phyloP scores from a whole-genome alignment of 2,329 filamentous ascomycete species.

The Ceratocystis albifundus region DNA sequence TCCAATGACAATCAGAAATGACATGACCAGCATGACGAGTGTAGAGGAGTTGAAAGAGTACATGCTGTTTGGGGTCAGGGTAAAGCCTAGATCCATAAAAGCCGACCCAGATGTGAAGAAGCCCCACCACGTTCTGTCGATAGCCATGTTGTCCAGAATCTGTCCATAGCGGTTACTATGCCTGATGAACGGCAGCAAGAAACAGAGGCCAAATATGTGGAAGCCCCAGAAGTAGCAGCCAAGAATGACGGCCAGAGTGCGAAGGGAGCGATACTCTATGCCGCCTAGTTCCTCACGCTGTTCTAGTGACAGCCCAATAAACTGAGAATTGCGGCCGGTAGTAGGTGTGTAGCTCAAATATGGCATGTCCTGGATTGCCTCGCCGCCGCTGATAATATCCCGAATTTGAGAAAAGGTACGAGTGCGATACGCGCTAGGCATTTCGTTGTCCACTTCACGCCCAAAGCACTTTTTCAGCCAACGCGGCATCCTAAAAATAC shows the following conservation, averaged over 20 bases:
- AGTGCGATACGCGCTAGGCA: slow-evolving; percentile 17
- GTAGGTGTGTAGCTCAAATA: slow-evolving; percentile 94
- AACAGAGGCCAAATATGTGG: slow-evolving; percentile 61
- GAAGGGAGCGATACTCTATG: slow-evolving; percentile 88
- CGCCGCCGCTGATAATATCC: slow-evolving; percentile 17
- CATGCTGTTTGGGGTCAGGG: slow-evolving; percentile 90
- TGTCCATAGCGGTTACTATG: slow-evolving; percentile 49
- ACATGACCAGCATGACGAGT: slow-evolving; percentile 63
- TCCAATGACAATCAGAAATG: slow-evolving; percentile 82
- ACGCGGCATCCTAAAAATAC: slow-evolving; percentile 20
- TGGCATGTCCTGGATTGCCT: slow-evolving; percentile 46
- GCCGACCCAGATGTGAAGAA: slow-evolving; percentile 79
- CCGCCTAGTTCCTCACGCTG: slow-evolving; percentile 91
- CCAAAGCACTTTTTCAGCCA: slow-evolving; percentile 19
- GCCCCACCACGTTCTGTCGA: slow-evolving; percentile 75
- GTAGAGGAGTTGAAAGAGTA: slow-evolving; percentile 68
- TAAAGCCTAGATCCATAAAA: slow-evolving; percentile 93
- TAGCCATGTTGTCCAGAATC: slow-evolving; percentile 49
- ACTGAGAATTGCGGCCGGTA: slow-evolving; percentile 83
- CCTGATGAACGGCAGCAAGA: slow-evolving; percentile 70
- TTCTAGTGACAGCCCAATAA: slow-evolving; percentile 75
- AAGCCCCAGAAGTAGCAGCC: slow-evolving; percentile 74
- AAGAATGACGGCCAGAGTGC: slow-evolving; percentile 70
- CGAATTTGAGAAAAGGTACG: slow-evolving; percentile 18
- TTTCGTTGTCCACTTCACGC: slow-evolving; percentile 11